Evolutionary conservation across 495 filamentous ascomycete species (phyloP).

Genomic region (Aspergillus cristatus): DNA sequence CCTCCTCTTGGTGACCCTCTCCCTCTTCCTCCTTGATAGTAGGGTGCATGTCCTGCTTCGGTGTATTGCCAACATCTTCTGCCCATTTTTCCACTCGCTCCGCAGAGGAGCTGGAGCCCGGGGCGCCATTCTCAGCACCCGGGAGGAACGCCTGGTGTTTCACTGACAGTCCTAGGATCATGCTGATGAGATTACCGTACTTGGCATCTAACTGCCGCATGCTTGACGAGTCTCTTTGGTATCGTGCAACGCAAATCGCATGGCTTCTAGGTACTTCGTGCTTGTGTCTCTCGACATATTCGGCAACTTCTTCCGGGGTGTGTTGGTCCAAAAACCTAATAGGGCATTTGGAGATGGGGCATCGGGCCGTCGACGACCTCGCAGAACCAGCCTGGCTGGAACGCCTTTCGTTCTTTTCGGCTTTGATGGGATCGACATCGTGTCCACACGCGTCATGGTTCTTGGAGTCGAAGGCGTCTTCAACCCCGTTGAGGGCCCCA

Average conservation of each 20-base stretch:
- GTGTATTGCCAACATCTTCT: constrained; percentile 49
- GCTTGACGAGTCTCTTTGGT: constrained; percentile 71
- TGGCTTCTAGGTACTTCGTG: constrained; percentile 87
- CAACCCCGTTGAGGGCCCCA: constrained; percentile 15
- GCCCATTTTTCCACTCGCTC: constrained; percentile 75
- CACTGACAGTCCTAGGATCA: constrained; percentile 76
- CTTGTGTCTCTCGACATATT: constrained; percentile 85
- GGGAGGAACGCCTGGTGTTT: constrained; percentile 80
- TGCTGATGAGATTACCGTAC: constrained; percentile 78
- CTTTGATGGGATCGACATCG: constrained; percentile 36
- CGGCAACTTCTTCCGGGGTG: constrained; percentile 80
- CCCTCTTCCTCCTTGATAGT: constrained; percentile 29
- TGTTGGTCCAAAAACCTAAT: constrained; percentile 86
- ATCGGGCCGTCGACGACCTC: constrained; percentile 48
- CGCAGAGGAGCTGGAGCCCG: constrained; percentile 31
- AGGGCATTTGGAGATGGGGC: constrained; percentile 78
- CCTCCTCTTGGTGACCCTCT: constrained; percentile 24
- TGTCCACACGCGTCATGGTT: constrained; percentile 28
- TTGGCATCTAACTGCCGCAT: constrained; percentile 83
- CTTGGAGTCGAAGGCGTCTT: constrained; percentile 17
- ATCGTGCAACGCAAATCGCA: constrained; percentile 79
- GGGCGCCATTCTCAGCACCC: constrained; percentile 33
- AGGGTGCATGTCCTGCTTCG: constrained; percentile 14
- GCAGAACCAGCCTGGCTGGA: constrained; percentile 36
- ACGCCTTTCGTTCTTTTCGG: constrained; percentile 30